Conservation (phyloP, 257 asterid species). For the Catharanthus roseus region DNA sequence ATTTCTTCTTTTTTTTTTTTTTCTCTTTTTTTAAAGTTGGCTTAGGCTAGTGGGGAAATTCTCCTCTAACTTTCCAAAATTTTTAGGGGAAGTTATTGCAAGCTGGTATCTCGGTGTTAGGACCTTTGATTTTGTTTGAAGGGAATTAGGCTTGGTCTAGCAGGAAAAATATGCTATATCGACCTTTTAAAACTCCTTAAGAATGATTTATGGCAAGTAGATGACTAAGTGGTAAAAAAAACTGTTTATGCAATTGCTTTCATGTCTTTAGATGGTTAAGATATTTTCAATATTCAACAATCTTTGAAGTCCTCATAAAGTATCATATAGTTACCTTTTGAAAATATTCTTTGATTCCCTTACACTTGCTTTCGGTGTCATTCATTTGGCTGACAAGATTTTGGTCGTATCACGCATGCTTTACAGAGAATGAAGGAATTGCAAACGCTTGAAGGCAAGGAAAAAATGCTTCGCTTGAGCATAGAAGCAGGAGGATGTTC, state of each 20-base stretch:
- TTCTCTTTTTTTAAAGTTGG: no score
- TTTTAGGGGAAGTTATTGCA: background rate
- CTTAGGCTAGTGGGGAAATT: background rate
- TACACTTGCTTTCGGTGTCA: background rate
- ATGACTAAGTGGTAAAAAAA: background rate
- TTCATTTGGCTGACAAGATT: slow-evolving; percentile 4
- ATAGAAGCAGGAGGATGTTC: slow-evolving; percentile 99
- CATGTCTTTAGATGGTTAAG: background rate
- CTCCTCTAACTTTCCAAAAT: background rate
- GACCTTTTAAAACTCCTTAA: no score
- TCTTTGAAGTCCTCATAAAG: background rate
- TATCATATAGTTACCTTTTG: background rate
- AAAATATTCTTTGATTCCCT: background rate
- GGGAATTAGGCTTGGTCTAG: no score
- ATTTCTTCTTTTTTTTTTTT: no score
- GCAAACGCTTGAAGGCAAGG: slow-evolving; percentile 59
- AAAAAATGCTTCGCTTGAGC: slow-evolving; percentile 78
- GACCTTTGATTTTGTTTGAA: background rate
- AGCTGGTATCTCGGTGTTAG: background rate
- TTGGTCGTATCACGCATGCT: slow-evolving; percentile 2
- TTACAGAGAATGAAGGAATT: slow-evolving; percentile 75
- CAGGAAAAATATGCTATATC: no score
- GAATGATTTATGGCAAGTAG: no score
- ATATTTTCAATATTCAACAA: background rate
- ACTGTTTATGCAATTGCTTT: background rate